Percentiles rank a stretch among this genome's conserved stretches.
Conservation (phyloP, 2,329 filamentous ascomycete species). For the Alternaria hordeiaustralica region DNA sequence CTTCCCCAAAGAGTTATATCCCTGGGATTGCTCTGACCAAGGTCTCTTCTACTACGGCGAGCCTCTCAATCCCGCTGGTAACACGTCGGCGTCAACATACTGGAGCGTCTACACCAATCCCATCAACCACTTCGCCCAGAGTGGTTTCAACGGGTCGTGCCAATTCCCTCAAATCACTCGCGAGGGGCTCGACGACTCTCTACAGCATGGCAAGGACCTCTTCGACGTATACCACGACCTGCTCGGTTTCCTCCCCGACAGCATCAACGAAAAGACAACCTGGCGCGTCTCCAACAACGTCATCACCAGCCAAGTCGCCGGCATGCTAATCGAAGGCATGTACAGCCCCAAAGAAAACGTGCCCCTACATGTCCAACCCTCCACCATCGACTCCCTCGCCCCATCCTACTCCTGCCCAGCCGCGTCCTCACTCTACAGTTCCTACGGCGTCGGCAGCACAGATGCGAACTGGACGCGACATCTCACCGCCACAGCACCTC, state of each 20-base stretch:
- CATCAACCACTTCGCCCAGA: slow-evolving; percentile 70
- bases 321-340: slow-evolving; percentile 77
- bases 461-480: slow-evolving; percentile 67
- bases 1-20: slow-evolving; percentile 75
- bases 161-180: slow-evolving; percentile 82
- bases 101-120: slow-evolving; percentile 69
- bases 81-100: slow-evolving; percentile 63
- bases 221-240: slow-evolving; percentile 77
- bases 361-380: slow-evolving; percentile 55
- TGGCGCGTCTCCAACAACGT: slow-evolving; percentile 83
- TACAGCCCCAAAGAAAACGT: slow-evolving; percentile 21
- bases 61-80: slow-evolving; percentile 57
- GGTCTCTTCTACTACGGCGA: slow-evolving; percentile 73
- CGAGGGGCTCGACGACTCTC: slow-evolving; percentile 74
- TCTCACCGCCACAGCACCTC: slow-evolving; percentile 60
- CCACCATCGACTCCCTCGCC: slow-evolving; percentile 73
- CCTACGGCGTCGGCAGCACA: slow-evolving; percentile 55
- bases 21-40: slow-evolving; percentile 75
- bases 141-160: slow-evolving; percentile 75
- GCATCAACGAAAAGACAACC: slow-evolving; percentile 54
- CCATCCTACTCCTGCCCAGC: slow-evolving; percentile 72
- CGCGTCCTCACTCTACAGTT: slow-evolving; percentile 54
- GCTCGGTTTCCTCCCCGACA: slow-evolving; percentile 69
- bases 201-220: slow-evolving; percentile 77
- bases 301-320: slow-evolving; percentile 81